phyloP scores from a whole-genome alignment of 2,329 filamentous ascomycete genomes.

The Leptographium galeiforme region DNA sequence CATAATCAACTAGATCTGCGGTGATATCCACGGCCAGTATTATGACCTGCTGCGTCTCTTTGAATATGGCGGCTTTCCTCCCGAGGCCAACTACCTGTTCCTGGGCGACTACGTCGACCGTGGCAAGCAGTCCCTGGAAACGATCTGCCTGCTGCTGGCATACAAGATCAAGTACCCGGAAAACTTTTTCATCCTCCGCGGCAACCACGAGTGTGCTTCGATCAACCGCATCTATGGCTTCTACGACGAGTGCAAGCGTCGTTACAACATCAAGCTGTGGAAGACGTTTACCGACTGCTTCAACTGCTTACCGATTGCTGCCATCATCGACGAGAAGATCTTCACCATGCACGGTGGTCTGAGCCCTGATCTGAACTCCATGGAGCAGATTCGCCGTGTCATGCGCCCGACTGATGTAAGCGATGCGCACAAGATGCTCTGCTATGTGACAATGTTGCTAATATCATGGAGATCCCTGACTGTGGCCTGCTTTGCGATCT shows the following conservation, averaged over 20 bases:
- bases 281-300: slow-evolving; percentile 99
- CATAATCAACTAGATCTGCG: slow-evolving; percentile 61
- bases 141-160: slow-evolving; percentile 87
- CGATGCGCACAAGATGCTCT: slow-evolving; percentile 18
- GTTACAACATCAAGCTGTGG: slow-evolving; percentile 99
- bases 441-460: neutral
- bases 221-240: slow-evolving; percentile 99
- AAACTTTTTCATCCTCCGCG: slow-evolving; percentile 97
- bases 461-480: slow-evolving; percentile 65
- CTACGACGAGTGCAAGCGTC: slow-evolving; percentile 98
- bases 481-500: slow-evolving; percentile 95
- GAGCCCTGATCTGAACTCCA: slow-evolving; percentile 94
- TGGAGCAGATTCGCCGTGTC: slow-evolving; percentile 98
- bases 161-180: slow-evolving; percentile 99
- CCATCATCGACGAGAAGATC: slow-evolving; percentile 99
- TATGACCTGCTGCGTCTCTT: slow-evolving; percentile 95
- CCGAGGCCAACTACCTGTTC: slow-evolving; percentile 98
- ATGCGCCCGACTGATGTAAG: slow-evolving; percentile 98
- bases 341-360: slow-evolving; percentile 99
- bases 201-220: slow-evolving; percentile 97
- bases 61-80: slow-evolving; percentile 96
- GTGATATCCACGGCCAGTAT: slow-evolving; percentile 98
- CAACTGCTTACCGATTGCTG: slow-evolving; percentile 95
- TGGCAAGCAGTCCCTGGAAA: slow-evolving; percentile 98
- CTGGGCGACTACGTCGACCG: slow-evolving; percentile 97